Conservation (phyloP, 2,329 filamentous ascomycete genomes). For the Phoma herbarum region DNA sequence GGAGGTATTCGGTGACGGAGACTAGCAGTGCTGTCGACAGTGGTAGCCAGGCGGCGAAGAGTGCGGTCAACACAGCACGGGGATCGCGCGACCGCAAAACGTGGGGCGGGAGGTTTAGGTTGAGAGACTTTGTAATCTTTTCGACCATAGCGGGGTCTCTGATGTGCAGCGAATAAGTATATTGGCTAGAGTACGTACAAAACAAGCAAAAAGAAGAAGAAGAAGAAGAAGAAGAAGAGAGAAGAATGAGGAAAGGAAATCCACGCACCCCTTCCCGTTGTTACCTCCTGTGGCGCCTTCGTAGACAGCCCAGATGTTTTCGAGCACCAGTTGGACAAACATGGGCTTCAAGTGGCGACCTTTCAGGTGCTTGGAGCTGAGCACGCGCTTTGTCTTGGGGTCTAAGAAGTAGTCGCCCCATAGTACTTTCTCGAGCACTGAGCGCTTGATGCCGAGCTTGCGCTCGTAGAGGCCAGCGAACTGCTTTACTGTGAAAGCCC, state of each 20-base stretch:
- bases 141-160: conserved; percentile 82
- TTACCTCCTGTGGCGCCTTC: conserved; percentile 85
- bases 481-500: conserved; percentile 96
- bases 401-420: conserved; percentile 98
- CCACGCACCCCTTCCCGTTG: conserved; percentile 77
- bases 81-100: conserved; percentile 85
- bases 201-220: conserved; percentile 30
- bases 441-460: conserved; percentile 93
- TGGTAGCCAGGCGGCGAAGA: conserved; percentile 91
- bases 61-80: conserved; percentile 80
- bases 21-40: conserved; percentile 92
- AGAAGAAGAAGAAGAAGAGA: conserved; percentile 30
- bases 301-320: conserved; percentile 96
- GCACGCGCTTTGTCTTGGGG: conserved; percentile 93
- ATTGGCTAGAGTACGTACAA: conserved; percentile 50
- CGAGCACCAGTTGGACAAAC: conserved; percentile 95
- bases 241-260: conserved; percentile 50
- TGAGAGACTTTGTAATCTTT: conserved; percentile 93
- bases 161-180: conserved; percentile 51
- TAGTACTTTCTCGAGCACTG: conserved; percentile 86
- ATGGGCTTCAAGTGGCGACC: conserved; percentile 91
- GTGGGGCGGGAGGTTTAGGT: conserved; percentile 84
- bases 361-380: conserved; percentile 91
- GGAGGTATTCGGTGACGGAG: conserved; percentile 91
- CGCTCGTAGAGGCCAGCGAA: conserved; percentile 95